Conservation (phyloP, 2,329 filamentous ascomycete species). For the Westerdykella aurantiaca region DNA sequence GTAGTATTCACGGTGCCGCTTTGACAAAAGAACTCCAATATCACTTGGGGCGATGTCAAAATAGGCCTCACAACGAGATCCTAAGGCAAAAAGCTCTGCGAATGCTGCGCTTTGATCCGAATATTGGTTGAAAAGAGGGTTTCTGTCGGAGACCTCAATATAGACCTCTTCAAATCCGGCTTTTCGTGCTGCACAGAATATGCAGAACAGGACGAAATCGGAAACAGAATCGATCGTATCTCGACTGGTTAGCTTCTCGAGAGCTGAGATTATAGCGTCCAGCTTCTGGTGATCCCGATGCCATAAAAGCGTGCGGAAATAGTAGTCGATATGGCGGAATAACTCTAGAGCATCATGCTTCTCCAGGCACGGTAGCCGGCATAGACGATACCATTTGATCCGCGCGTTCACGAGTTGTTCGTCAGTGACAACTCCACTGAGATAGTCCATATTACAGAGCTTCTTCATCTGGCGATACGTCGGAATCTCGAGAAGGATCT, state of each 20-base stretch:
- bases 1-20: constrained; percentile 41
- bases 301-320: constrained; percentile 26
- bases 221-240: constrained; percentile 29
- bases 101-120: constrained; percentile 60
- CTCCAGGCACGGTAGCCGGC: constrained; percentile 18
- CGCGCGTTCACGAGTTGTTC: constrained; percentile 27
- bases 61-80: constrained; percentile 58
- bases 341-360: constrained; percentile 21
- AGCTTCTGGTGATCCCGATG: constrained; percentile 25
- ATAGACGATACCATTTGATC: constrained; percentile 34
- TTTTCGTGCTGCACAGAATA: constrained; percentile 54
- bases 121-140: constrained; percentile 56
- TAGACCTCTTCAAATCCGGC: constrained; percentile 58
- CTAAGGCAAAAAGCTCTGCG: constrained; percentile 57
- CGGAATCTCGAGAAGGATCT: constrained; percentile 32
- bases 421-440: constrained; percentile 23
- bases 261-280: constrained; percentile 25
- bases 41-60: constrained; percentile 48
- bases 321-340: constrained; percentile 27
- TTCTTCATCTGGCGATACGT: constrained; percentile 34
- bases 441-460: constrained; percentile 33
- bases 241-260: constrained; percentile 19
- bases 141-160: constrained; percentile 56
- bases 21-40: constrained; percentile 31
- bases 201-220: constrained; percentile 52